Evolutionary conservation across 768 basidiomycete genomes (phyloP).

Genomic region (Pisolithus tinctorius): DNA sequence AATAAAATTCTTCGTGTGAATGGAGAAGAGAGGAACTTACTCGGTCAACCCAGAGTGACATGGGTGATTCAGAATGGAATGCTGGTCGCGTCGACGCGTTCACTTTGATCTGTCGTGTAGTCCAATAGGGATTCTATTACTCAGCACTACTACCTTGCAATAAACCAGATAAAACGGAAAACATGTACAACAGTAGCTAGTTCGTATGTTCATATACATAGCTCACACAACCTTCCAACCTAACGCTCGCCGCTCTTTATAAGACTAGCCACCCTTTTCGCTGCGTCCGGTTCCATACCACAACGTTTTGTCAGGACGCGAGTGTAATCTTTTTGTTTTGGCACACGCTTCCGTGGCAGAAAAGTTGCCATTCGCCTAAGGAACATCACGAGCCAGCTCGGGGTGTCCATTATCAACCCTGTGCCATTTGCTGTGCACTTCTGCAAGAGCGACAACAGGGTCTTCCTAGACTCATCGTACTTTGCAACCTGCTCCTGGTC

Average conservation of each 20-base stretch:
- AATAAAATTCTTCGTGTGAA: neutral
- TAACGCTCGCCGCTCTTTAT: slow-evolving; percentile 8
- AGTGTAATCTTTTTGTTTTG: slow-evolving; percentile 14
- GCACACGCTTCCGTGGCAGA: slow-evolving; percentile 7
- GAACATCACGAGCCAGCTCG: slow-evolving; percentile 14
- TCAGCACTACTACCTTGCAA: too few relatives aligned
- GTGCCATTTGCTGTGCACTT: slow-evolving; percentile 8
- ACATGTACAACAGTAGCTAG: too few relatives aligned
- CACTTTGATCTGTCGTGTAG: too few relatives aligned
- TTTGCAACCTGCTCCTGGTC: slow-evolving; percentile 14
- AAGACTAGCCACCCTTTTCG: slow-evolving; percentile 15
- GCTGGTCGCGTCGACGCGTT: too few relatives aligned
- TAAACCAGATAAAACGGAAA: too few relatives aligned
- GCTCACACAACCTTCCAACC: too few relatives aligned
- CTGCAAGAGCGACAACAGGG: slow-evolving; percentile 14
- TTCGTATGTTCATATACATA: too few relatives aligned
- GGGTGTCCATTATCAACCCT: slow-evolving; percentile 10
- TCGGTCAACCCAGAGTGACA: slow-evolving; percentile 70
- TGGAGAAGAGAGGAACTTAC: slow-evolving; percentile 1
- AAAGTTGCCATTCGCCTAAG: slow-evolving; percentile 9
- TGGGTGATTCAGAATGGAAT: slow-evolving; percentile 13
- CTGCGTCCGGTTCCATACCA: slow-evolving; percentile 20
- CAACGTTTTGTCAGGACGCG: slow-evolving; percentile 19
- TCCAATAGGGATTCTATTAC: too few relatives aligned
- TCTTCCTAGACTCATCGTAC: slow-evolving; percentile 16